Base-by-base conservation (phyloP, 2,329 filamentous ascomycete species). In the Ophiostoma montium region DNA sequence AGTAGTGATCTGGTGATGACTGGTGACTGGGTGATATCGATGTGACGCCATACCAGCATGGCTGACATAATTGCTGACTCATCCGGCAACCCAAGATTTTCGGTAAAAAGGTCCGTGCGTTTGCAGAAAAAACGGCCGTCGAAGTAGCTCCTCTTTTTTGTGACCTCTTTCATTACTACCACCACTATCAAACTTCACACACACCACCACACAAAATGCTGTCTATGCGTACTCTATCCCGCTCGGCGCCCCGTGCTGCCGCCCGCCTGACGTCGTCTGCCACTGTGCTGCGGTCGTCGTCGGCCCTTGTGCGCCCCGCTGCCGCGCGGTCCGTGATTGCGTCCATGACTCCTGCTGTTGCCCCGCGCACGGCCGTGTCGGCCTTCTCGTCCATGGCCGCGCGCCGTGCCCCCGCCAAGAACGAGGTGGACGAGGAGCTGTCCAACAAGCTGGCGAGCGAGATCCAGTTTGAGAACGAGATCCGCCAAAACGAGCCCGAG, bases 401-500 rank as follows among this genome's bases (percentile, higher is more conserved):
- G 53, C 68, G 72, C 55, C 63, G 64, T 50, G 64, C 67, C 5
- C 57, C 67, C 16, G 58, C 62, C 4, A 49, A 47, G 39, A 62
- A 61, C 45, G 73, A 77, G 63, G 77, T 76, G 54, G 86, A 94
- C 61, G 73, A 82, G 56, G 87, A 95, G 68, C 80, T 98, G 48
- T 76, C 81, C 36, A 78, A 80, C 52, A 96, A 96, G 76, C 78
- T 98, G 46, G 78, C 86, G 56, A 82, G 79, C 62, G 89, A 95
- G 71, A 73, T 94, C 57, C 70, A 80, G 64, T 80, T 94, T 62
- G 92, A 96, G 75, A 78, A 80, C 60, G 82, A 89, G 61, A 81
- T 88, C 67, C 82, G 83, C 67, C 74, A 82, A 56, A 73, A 77
- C 53, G 78, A 86, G 60, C 76, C 84, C 56, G 68, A 84, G 56